Evolutionary conservation across 2,329 filamentous ascomycete species (phyloP).

Genomic region (Penicillium nordicum): DNA sequence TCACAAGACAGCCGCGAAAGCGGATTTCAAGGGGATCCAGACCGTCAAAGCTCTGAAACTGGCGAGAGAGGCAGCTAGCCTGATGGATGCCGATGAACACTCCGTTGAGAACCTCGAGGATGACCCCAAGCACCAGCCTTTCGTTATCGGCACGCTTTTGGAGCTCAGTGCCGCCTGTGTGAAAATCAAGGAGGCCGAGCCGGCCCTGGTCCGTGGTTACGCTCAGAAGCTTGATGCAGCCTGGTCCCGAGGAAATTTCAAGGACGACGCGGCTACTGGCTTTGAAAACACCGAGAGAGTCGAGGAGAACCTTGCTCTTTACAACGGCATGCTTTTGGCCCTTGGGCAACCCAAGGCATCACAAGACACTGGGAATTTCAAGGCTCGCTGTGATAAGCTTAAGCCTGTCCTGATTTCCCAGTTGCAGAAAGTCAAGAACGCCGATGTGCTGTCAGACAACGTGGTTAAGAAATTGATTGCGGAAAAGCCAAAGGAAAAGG

Average conservation of each 20-base stretch:
- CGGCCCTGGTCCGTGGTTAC: slow-evolving; percentile 40
- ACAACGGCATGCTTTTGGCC: slow-evolving; percentile 43
- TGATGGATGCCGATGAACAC: slow-evolving; percentile 40
- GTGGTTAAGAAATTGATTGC: slow-evolving; percentile 25
- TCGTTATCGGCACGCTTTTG: slow-evolving; percentile 43
- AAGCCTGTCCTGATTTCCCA: slow-evolving; percentile 22
- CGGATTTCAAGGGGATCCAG: slow-evolving; percentile 33
- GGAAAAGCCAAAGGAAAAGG: neutral
- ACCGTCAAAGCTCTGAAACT: slow-evolving; percentile 30
- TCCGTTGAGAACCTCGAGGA: slow-evolving; percentile 15
- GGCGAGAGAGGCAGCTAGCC: slow-evolving; percentile 33
- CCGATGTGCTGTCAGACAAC: neutral
- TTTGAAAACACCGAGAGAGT: slow-evolving; percentile 23
- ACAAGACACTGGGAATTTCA: neutral
- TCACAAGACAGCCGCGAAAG: slow-evolving; percentile 34
- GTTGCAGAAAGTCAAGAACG: slow-evolving; percentile 41
- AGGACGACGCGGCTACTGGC: slow-evolving; percentile 11
- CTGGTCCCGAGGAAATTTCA: slow-evolving; percentile 29
- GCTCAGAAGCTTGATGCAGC: slow-evolving; percentile 36
- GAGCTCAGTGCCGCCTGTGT: slow-evolving; percentile 46
- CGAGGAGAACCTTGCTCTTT: slow-evolving; percentile 35
- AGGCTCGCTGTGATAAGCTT: neutral
- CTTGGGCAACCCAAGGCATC: slow-evolving; percentile 10
- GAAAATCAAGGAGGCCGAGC: slow-evolving; percentile 40
- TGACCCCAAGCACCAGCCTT: slow-evolving; percentile 41